Percentiles rank a stretch among this genome's conserved stretches.
These are phyloP conservation scores for Rhizophora apiculata DNA, from an alignment of 345 rosid genomes.

Conservation along the genomic window DNA sequence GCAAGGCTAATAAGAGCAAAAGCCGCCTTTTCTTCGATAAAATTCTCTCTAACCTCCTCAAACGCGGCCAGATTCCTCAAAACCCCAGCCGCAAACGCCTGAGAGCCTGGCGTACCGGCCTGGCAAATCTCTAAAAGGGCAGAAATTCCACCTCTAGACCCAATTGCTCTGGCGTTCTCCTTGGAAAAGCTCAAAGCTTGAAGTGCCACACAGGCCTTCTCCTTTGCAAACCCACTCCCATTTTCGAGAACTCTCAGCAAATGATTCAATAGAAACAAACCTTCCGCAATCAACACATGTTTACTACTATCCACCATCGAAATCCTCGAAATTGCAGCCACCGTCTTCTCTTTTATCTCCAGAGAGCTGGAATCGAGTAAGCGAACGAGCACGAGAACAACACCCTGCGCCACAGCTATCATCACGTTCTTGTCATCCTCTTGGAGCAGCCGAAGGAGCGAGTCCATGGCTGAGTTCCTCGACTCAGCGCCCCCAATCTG, in stretches of 20 bases:
- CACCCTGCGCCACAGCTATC: slow-evolving; percentile 84
- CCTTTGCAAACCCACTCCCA: slow-evolving; percentile 80
- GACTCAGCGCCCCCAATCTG: slow-evolving; percentile 80
- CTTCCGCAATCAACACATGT: slow-evolving; percentile 72
- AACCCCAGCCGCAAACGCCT: slow-evolving; percentile 81
- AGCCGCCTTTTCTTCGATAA: slow-evolving; percentile 65
- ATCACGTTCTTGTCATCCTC: slow-evolving; percentile 87
- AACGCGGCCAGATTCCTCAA: slow-evolving; percentile 63
- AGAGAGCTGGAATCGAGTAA: slow-evolving; percentile 58
- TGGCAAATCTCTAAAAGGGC: slow-evolving; percentile 77
- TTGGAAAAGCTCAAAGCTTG: slow-evolving; percentile 64
- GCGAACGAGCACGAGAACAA: slow-evolving; percentile 70
- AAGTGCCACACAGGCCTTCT: slow-evolving; percentile 79
- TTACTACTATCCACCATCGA: slow-evolving; percentile 76
- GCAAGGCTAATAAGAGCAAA: slow-evolving; percentile 55
- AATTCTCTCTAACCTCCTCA: slow-evolving; percentile 61
- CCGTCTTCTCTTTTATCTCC: slow-evolving; percentile 70
- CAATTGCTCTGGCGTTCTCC: slow-evolving; percentile 81
- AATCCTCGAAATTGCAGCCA: slow-evolving; percentile 65
- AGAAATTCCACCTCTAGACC: slow-evolving; percentile 82
- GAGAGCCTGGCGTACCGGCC: slow-evolving; percentile 78
- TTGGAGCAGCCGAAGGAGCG: slow-evolving; percentile 43
- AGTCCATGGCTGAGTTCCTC: slow-evolving; percentile 69
- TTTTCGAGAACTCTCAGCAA: slow-evolving; percentile 78
- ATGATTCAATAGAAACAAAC: slow-evolving; percentile 63